Percentiles rank a stretch among this genome's conserved stretches.
These are phyloP conservation scores for Medicago lupulina DNA, from an alignment of 306 rosid species.

Conservation along the genomic window DNA sequence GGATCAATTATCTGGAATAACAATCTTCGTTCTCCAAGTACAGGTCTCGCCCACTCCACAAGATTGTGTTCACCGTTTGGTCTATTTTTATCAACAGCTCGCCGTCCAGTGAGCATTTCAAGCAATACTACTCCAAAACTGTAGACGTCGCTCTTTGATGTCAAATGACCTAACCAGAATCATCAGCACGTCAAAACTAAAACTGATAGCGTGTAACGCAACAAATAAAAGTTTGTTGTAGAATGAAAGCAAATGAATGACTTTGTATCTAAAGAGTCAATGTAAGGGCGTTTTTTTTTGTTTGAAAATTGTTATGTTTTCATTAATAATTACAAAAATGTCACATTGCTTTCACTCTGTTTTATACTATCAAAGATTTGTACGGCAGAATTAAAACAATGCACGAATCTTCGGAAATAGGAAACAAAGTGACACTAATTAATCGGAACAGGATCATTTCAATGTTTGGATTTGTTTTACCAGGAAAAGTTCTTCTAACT, in stretches of 20 bases:
- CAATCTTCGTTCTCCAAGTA: constrained; percentile 79
- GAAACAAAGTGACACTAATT: background rate
- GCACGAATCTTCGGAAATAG: background rate
- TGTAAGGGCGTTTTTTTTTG: too few relatives aligned
- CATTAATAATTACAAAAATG: too few relatives aligned
- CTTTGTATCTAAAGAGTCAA: too few relatives aligned
- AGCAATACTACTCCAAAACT: constrained; percentile 95
- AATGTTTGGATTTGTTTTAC: constrained; percentile 8
- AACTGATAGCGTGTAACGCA: background rate
- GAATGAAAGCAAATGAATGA: background rate
- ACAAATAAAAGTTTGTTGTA: background rate
- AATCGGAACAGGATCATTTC: background rate
- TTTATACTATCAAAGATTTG: too few relatives aligned
- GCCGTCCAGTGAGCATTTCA: constrained; percentile 87
- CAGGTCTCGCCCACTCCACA: constrained; percentile 91
- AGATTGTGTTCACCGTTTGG: constrained; percentile 94
- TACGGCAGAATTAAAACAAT: too few relatives aligned
- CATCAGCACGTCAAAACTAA: constrained; percentile 37
- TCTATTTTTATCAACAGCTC: constrained; percentile 87
- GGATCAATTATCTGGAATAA: constrained; percentile 78
- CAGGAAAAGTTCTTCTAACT: background rate
- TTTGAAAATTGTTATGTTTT: too few relatives aligned
- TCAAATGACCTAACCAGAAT: constrained; percentile 74
- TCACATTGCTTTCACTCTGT: too few relatives aligned
- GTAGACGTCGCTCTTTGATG: constrained; percentile 88